Conservation (phyloP, 345 rosid genomes). For the Odontarrhena argentea region DNA sequence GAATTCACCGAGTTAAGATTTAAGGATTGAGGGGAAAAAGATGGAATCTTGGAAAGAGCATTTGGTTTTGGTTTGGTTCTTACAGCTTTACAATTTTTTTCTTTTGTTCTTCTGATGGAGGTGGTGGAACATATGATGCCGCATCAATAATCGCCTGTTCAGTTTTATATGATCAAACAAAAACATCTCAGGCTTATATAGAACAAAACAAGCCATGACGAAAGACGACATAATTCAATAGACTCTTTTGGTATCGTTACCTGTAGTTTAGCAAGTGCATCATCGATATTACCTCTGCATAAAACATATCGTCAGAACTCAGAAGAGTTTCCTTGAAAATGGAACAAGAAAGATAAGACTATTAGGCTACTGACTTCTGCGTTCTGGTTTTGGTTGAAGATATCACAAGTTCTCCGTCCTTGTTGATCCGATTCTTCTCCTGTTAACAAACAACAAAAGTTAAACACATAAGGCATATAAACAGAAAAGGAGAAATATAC, state of each 20-base stretch:
- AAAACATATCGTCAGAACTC: conserved; percentile 27
- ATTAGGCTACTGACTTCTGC: conserved; percentile 58
- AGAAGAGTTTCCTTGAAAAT: background rate
- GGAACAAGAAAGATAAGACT: conserved; percentile 7
- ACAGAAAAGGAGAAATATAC: background rate
- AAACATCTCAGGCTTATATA: background rate
- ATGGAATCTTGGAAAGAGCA: background rate
- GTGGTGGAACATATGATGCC: conserved; percentile 92
- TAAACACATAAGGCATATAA: background rate
- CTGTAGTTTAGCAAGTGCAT: conserved; percentile 88
- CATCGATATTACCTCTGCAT: conserved; percentile 88
- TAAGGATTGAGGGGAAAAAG: background rate
- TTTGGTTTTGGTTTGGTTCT: conserved; percentile 30
- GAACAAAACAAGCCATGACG: background rate
- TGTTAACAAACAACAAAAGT: conserved; percentile 42
- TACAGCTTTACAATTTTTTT: conserved; percentile 83
- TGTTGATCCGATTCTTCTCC: conserved; percentile 97
- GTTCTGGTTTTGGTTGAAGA: conserved; percentile 95
- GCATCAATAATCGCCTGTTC: conserved; percentile 84
- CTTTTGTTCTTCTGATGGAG: conserved; percentile 98
- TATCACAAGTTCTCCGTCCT: conserved; percentile 94
- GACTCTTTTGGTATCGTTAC: conserved; percentile 39
- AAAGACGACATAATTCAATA: background rate
- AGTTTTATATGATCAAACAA: conserved; percentile 22
- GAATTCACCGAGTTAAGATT: background rate